Conservation (phyloP, 2,329 filamentous ascomycete genomes). For the Hymenoscyphus occultus region DNA sequence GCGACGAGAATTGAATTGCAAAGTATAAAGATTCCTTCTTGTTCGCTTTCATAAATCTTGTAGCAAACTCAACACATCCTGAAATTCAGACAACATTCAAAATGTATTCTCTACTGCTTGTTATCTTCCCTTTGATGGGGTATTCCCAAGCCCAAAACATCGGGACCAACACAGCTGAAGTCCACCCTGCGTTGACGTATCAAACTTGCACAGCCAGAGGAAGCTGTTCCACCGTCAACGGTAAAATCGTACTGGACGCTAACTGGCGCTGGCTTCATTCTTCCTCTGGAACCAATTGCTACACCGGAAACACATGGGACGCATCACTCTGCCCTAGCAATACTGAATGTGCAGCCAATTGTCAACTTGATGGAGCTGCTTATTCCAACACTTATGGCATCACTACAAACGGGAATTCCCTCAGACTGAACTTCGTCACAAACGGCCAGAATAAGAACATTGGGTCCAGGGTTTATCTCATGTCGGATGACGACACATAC, state of each 20-base stretch:
- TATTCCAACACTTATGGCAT: conserved; percentile 53
- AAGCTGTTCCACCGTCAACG: conserved; percentile 46
- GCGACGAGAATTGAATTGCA: too few species aligned
- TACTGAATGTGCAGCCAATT: conserved; percentile 46
- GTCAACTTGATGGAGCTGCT: conserved; percentile 53
- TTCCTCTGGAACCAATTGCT: conserved; percentile 33
- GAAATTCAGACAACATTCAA: neutral
- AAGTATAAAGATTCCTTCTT: conserved; percentile 37
- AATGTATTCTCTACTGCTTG: conserved; percentile 35
- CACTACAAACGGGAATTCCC: conserved; percentile 48
- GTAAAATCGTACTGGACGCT: conserved; percentile 51
- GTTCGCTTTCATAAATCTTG: conserved; percentile 26
- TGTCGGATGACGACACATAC: conserved; percentile 57
- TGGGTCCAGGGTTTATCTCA: conserved; percentile 58
- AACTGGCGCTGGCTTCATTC: conserved; percentile 58
- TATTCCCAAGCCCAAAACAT: conserved; percentile 47
- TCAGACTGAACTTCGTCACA: conserved; percentile 58
- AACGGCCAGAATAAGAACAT: conserved; percentile 38
- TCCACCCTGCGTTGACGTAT: conserved; percentile 52
- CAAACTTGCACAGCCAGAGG: conserved; percentile 47
- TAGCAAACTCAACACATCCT: neutral
- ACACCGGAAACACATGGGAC: conserved; percentile 44
- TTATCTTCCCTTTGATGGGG: conserved; percentile 40
- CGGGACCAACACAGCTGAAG: conserved; percentile 45
- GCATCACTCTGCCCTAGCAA: conserved; percentile 43